Evolutionary conservation across 805 yeast genomes (phyloP).

Genomic region (Kurtzmaniella fragi): DNA sequence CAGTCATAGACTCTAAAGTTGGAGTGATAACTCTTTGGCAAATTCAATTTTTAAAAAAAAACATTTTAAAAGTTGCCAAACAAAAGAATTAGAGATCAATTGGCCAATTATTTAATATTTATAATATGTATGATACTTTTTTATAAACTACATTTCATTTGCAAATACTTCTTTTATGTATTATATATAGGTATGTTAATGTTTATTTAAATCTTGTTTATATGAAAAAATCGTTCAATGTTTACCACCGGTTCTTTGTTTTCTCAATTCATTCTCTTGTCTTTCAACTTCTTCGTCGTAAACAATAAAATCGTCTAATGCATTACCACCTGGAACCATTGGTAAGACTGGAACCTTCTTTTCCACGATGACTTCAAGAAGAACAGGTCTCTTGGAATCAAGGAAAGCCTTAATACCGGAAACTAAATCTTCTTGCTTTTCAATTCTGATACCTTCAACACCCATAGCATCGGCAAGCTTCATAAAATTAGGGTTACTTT

Average conservation of each 20-base stretch:
- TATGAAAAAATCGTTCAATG: slow-evolving; percentile 31
- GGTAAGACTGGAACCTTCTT: slow-evolving; percentile 95
- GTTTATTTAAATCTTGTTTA: neutral
- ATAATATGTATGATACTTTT: no score
- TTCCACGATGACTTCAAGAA: slow-evolving; percentile 87
- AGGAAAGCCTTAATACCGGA: slow-evolving; percentile 58
- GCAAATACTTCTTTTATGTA: no score
- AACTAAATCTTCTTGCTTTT: slow-evolving; percentile 57
- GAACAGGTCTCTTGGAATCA: slow-evolving; percentile 73
- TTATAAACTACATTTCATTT: no score
- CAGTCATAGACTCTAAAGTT: no score
- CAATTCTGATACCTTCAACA: slow-evolving; percentile 71
- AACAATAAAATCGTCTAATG: slow-evolving; percentile 83
- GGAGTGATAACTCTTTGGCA: no score
- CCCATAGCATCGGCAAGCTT: slow-evolving; percentile 95
- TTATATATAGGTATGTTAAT: neutral
- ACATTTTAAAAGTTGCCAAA: no score
- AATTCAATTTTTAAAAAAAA: no score
- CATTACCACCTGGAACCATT: slow-evolving; percentile 96
- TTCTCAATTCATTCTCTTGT: slow-evolving; percentile 63
- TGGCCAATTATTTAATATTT: no score
- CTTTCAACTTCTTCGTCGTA: slow-evolving; percentile 81
- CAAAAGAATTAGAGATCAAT: no score
- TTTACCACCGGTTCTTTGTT: slow-evolving; percentile 67
- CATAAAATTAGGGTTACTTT: slow-evolving; percentile 88